Evolutionary conservation across 345 rosid species (phyloP), one percentile per base, ranked within the genome.

Genomic region (Brassica incana): DNA sequence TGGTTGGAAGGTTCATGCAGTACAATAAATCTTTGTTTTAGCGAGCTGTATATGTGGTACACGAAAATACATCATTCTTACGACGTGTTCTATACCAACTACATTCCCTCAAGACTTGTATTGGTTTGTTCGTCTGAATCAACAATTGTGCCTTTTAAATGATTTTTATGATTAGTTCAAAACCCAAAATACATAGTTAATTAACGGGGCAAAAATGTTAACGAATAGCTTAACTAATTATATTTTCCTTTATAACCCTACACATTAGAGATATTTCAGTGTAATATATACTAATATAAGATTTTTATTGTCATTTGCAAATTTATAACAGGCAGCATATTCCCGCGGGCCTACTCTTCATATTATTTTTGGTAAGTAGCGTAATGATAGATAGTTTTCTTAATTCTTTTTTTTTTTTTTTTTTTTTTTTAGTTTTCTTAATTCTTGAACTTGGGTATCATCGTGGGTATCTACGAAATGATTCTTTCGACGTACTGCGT

Each of bases 401-500:
- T 11, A 38, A 60, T 76, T 38, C 10, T 75, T 60, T 16, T 16
- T 16, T 16, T 16, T 16, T 16, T 16, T 16, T 16, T 16, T 16
- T 16, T 16, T 16, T 16, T 16, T 16, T 16, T 16, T 16, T 50
- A 2, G 7, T 11, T 7, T 27, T 35, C 10, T 72, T 11, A 38
- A 60, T 76, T 38, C 10, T 75, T 60, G 14, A 78, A 59, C 15
- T 40, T 66, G 63, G 61, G 69, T 38, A 59, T n/a, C 59, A 71
- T 43, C 50, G 77, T 73, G 72, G 43, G 43, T 38, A 38, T 38
- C 35, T 78, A 65, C 59, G 60, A 54, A 45, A 63, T 65, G 72
- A 78, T 71, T 65, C 27, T 71, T 29, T 38, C 6, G 38, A 77
- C 23, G 23, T 20, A 20, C 23, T 20, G 23, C 72, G 81, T 71